phyloP scores from a whole-genome alignment of 2,329 filamentous ascomycete genomes.

The Colletotrichum sp. region DNA sequence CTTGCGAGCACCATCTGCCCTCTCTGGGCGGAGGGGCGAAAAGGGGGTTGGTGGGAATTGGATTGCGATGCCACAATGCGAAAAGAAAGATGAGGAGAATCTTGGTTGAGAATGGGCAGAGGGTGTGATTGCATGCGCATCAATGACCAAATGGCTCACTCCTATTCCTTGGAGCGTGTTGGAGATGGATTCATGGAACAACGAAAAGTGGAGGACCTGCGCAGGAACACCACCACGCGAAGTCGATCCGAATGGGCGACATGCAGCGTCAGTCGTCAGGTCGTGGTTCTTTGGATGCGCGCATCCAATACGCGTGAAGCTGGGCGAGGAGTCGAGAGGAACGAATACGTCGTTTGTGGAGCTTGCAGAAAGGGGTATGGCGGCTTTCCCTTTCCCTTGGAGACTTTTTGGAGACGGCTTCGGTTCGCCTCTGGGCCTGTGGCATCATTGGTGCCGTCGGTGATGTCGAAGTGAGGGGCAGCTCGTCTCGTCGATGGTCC shows the following conservation, averaged over 20 bases:
- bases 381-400: background rate
- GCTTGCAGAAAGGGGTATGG: background rate
- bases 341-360: conserved; percentile 1
- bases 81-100: background rate
- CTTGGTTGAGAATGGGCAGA: background rate
- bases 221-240: background rate
- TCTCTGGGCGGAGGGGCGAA: background rate
- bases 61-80: background rate
- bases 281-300: background rate
- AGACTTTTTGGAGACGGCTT: background rate
- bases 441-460: background rate
- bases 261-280: background rate
- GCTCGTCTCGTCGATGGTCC: background rate
- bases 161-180: background rate
- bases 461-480: background rate
- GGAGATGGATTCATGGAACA: background rate
- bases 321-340: background rate
- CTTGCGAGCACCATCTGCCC: background rate
- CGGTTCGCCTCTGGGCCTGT: background rate
- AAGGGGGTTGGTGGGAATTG: background rate
- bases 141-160: background rate
- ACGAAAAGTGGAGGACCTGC: background rate
- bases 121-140: background rate
- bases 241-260: conserved; percentile 10
- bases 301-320: background rate